phyloP scores from a whole-genome alignment of 192 early-diverging fungal genomes.

The Phlyctochytrium bullatum region DNA sequence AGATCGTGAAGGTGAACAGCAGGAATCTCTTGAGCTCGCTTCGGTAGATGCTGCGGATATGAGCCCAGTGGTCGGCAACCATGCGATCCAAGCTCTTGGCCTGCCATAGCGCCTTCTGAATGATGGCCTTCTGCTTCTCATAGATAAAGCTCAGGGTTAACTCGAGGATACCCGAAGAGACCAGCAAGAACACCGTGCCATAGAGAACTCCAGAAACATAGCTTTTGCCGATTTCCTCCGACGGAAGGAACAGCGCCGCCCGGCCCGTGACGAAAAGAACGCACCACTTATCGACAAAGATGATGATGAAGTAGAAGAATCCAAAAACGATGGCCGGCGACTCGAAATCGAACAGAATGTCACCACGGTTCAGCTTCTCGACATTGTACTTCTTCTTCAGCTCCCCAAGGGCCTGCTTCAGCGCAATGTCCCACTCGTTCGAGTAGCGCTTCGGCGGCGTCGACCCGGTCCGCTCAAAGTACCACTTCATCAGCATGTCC shows the following conservation, averaged over 20 bases:
- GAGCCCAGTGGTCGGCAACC: conserved; percentile 4
- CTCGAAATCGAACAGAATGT: conserved; percentile 41
- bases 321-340: conserved; percentile 40
- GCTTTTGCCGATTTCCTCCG: background rate
- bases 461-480: conserved; percentile 23
- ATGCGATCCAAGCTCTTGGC: conserved; percentile 6
- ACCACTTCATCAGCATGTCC: conserved; percentile 42
- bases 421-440: conserved; percentile 38
- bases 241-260: conserved; percentile 21
- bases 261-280: conserved; percentile 40
- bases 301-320: conserved; percentile 43
- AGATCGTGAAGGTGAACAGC: conserved; percentile 8
- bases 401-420: conserved; percentile 40
- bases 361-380: conserved; percentile 48
- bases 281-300: conserved; percentile 41
- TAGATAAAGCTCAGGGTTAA: conserved; percentile 30
- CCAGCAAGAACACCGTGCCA: conserved; percentile 39
- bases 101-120: conserved; percentile 10
- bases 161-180: conserved; percentile 41
- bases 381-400: conserved; percentile 45
- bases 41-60: conserved; percentile 14
- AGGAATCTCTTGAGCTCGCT: conserved; percentile 15
- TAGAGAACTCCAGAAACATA: conserved; percentile 35
- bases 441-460: conserved; percentile 34
- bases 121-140: conserved; percentile 19